phyloP scores from a whole-genome alignment of 805 yeast genomes.

The Kluyveromyces lactis region DNA sequence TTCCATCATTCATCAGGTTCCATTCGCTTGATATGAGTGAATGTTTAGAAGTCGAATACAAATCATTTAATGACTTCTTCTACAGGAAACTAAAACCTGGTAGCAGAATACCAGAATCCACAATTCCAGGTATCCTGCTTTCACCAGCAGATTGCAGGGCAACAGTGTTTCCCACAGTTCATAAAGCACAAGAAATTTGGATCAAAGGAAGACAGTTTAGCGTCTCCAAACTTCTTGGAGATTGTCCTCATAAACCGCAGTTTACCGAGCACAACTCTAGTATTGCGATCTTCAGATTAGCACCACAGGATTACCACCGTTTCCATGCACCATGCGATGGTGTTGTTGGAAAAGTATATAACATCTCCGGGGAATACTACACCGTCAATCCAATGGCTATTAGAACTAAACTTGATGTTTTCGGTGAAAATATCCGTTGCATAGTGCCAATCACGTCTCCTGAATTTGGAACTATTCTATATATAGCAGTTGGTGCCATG shows the following conservation, averaged over 20 bases:
- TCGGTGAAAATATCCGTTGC: constrained; percentile 81
- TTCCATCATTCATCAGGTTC: constrained; percentile 70
- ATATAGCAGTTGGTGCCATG: constrained; percentile 93
- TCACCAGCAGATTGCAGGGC: constrained; percentile 89
- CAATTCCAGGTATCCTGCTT: constrained; percentile 40
- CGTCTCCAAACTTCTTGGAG: constrained; percentile 41
- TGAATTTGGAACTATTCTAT: constrained; percentile 68
- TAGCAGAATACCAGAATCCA: constrained; percentile 62
- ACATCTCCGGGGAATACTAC: constrained; percentile 83
- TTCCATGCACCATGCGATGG: constrained; percentile 88
- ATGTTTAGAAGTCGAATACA: constrained; percentile 48
- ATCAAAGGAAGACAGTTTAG: constrained; percentile 79
- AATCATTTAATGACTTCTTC: constrained; percentile 83
- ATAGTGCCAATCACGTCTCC: constrained; percentile 68
- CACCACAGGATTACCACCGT: constrained; percentile 96
- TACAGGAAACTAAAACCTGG: constrained; percentile 67
- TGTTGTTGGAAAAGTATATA: constrained; percentile 50
- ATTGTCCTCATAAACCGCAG: constrained; percentile 28
- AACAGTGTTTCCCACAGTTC: constrained; percentile 53
- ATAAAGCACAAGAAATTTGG: constrained; percentile 70
- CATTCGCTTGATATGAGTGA: constrained; percentile 73
- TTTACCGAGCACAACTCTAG: constrained; percentile 45
- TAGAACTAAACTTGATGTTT: constrained; percentile 79
- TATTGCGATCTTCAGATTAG: constrained; percentile 74
- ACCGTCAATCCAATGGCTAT: constrained; percentile 98